Evolutionary conservation across 2,329 filamentous ascomycete genomes (phyloP), one percentile per base, ranked within the genome.

Genomic region (Claviceps spartinae): DNA sequence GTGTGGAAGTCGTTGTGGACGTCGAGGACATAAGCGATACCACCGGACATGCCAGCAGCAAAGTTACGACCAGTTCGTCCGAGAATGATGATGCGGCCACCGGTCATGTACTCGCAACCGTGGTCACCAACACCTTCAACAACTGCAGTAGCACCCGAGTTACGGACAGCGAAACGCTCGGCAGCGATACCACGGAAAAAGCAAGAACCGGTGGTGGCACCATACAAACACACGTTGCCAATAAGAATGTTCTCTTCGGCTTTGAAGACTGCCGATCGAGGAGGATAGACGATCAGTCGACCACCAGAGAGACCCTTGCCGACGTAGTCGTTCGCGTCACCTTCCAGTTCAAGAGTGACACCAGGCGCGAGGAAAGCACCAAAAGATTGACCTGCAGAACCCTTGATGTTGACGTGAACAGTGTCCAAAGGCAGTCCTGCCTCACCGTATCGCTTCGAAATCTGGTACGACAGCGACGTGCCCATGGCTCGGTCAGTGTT

Each of bases 51-150:
- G 76, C 91, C 91, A 55, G 91, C 91, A 61, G 90, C 91, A 64
- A 97, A 97, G 76, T 97, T 97, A 61, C 91, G 90, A 46, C 91
- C 91, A 64, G 89, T 95, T 62, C 80, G 82, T 54, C 91, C 91
- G 47, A 97, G 78, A 63, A 95, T 79, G 57, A 97, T 74, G 49
- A 96, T 77, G 64, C 90, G 88, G 65, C 91, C 91, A 66, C 91
- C 91, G 63, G 91, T 96, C 91, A 97, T 97, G 79, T 97, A 97
- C 76, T 97, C 91, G 66, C 90, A 96, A 56, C 88, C 87, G 67
- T 97, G 91, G 68, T 97, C 91, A 76, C 91, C 91, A 58, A 95
- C 81, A 71, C 91, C 91, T 71, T 97, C 91, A 56, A 96, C 90
- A 58, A 97, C 87, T n/a, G 91, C 89, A 30, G 85, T 95, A 49